Conservation (phyloP, 176 grass and related monocot genomes). For the Phoenix roebelenii region DNA sequence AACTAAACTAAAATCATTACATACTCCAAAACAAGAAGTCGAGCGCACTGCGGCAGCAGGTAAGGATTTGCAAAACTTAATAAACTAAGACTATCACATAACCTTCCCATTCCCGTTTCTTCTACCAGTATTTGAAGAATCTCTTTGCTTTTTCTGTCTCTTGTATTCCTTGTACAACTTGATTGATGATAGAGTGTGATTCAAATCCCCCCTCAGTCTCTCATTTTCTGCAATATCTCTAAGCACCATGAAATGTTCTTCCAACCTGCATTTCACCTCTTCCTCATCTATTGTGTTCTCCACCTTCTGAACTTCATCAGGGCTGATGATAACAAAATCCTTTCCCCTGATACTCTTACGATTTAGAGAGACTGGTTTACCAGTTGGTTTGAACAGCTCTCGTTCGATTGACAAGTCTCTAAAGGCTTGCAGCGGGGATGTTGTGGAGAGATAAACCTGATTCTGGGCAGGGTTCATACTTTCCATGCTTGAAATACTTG, state of each 20-base stretch:
- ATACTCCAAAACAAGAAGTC: too few species aligned
- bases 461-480: conserved; percentile 61
- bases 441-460: conserved; percentile 49
- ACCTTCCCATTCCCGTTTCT: conserved; percentile 10
- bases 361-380: conserved; percentile 39
- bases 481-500: conserved; percentile 65
- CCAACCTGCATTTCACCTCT: conserved; percentile 43
- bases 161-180: conserved; percentile 68
- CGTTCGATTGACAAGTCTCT: conserved; percentile 39
- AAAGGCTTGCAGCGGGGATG: conserved; percentile 72
- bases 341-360: conserved; percentile 39
- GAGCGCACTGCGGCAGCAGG: too few species aligned
- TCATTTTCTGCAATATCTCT: conserved; percentile 65
- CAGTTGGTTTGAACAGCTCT: conserved; percentile 41
- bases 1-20: too few species aligned
- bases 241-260: conserved; percentile 58
- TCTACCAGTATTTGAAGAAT: conserved; percentile 19
- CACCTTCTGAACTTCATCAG: conserved; percentile 33
- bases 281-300: conserved; percentile 30
- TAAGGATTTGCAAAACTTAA: too few species aligned
- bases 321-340: conserved; percentile 39
- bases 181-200: conserved; percentile 48
- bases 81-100: too few species aligned
- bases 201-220: conserved; percentile 62
- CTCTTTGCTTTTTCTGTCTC: conserved; percentile 43